A percentile compares a stretch with the other conserved stretches of the same genome.
Conservation (phyloP, 176 grass and related monocot genomes). For the Eleusine coracana region DNA sequence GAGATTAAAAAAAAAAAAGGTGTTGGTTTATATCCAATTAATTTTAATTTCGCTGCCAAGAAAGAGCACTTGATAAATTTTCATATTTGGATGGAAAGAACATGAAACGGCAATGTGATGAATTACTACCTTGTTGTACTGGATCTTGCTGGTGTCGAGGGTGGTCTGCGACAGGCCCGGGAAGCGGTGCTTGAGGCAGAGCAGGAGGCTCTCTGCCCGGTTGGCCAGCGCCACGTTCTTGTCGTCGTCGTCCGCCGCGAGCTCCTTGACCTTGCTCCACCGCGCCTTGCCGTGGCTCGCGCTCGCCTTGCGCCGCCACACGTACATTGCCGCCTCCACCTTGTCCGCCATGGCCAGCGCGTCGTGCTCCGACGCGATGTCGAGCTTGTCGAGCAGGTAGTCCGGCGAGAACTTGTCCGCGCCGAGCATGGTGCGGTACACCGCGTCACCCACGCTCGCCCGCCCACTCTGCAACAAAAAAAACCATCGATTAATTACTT, state of each 20-base stretch:
- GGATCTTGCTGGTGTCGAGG: constrained; percentile 96
- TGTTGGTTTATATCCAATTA: not conserved
- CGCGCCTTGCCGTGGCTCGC: constrained; percentile 56
- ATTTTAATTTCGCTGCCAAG: not conserved
- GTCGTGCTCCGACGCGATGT: constrained; percentile 80
- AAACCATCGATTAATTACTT: not conserved
- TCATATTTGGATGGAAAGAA: not conserved
- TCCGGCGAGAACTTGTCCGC: constrained; percentile 81
- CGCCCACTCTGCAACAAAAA: constrained; percentile 62
- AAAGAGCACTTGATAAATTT: not conserved
- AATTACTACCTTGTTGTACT: constrained; percentile 83
- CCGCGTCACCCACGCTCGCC: constrained; percentile 69
- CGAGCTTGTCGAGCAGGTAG: constrained; percentile 75
- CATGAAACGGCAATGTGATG: not conserved
- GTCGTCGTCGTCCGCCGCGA: constrained; percentile 59
- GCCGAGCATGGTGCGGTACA: constrained; percentile 67
- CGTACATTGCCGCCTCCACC: constrained; percentile 96
- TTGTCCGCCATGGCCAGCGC: constrained; percentile 79
- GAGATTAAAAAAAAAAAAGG: not conserved
- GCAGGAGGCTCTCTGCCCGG: constrained; percentile 75
- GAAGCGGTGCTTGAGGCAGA: constrained; percentile 84
- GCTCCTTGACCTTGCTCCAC: constrained; percentile 88
- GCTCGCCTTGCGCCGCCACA: constrained; percentile 88
- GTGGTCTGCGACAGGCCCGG: constrained; percentile 91
- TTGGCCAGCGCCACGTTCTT: constrained; percentile 83